Conservation (phyloP, 2,329 filamentous ascomycete genomes). For the Monilinia polystroma region DNA sequence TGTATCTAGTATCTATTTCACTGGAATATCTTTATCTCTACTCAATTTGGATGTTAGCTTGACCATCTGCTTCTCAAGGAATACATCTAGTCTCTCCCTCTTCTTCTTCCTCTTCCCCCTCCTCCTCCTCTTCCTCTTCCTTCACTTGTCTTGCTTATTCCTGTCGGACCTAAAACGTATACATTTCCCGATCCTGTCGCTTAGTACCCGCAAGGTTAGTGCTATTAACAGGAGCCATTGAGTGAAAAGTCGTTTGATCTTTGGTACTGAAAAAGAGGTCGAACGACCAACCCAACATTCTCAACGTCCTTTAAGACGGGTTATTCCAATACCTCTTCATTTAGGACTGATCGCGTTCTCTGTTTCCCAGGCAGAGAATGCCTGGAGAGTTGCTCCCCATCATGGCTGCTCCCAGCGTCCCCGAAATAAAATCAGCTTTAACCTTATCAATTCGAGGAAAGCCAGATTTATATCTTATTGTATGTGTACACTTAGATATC, state of each 20-base stretch:
- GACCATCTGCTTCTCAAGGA: neutral
- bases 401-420: slow-evolving; percentile 39
- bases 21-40: neutral
- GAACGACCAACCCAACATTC: slow-evolving; percentile 12
- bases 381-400: slow-evolving; percentile 41
- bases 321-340: slow-evolving; percentile 26
- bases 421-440: slow-evolving; percentile 24
- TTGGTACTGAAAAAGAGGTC: slow-evolving; percentile 19
- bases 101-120: too few relatives aligned
- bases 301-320: slow-evolving; percentile 19
- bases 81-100: neutral
- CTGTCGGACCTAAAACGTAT: slow-evolving; percentile 9
- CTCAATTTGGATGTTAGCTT: too few relatives aligned
- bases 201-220: slow-evolving; percentile 8
- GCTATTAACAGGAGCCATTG: slow-evolving; percentile 17
- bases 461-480: slow-evolving; percentile 42
- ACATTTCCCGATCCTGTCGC: slow-evolving; percentile 14
- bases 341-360: slow-evolving; percentile 32
- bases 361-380: slow-evolving; percentile 38
- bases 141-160: slow-evolving; percentile 1
- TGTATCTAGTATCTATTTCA: neutral
- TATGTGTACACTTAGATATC: slow-evolving; percentile 28
- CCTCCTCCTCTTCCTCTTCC: neutral
- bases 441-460: slow-evolving; percentile 36
- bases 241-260: slow-evolving; percentile 22